Conservation (phyloP, 2,329 filamentous ascomycete genomes). For the Pleoardoris graminearum region DNA sequence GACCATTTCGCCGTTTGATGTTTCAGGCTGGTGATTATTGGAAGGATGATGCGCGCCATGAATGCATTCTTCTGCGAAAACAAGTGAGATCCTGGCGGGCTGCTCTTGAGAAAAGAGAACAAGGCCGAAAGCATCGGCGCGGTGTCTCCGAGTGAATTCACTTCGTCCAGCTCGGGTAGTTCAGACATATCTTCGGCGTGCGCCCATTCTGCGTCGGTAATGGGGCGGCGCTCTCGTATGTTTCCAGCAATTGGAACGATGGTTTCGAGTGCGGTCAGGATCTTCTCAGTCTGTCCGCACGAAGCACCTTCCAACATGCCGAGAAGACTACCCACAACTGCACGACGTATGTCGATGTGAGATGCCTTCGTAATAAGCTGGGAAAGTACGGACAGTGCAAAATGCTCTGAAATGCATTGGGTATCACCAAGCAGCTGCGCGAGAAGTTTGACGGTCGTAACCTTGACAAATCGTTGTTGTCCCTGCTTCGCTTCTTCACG, state of each 20-base stretch:
- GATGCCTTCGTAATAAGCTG: slow-evolving; percentile 32
- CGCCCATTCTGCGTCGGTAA: slow-evolving; percentile 39
- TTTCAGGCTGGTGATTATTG: slow-evolving; percentile 17
- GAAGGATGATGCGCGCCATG: slow-evolving; percentile 27
- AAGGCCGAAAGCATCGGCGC: slow-evolving; percentile 15
- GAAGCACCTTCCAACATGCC: slow-evolving; percentile 23
- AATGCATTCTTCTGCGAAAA: slow-evolving; percentile 9
- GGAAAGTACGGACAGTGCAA: slow-evolving; percentile 36
- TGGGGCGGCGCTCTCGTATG: slow-evolving; percentile 39
- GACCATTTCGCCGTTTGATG: slow-evolving; percentile 27
- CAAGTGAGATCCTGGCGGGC: background rate
- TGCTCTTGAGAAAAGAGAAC: slow-evolving; percentile 8
- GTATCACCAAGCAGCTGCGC: slow-evolving; percentile 44
- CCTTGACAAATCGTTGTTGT: slow-evolving; percentile 35
- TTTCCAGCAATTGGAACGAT: slow-evolving; percentile 40
- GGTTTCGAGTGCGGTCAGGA: slow-evolving; percentile 30
- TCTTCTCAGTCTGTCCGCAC: slow-evolving; percentile 11
- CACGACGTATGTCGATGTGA: slow-evolving; percentile 46
- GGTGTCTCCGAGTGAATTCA: background rate
- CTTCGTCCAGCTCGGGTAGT: slow-evolving; percentile 14
- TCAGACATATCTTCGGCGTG: slow-evolving; percentile 19
- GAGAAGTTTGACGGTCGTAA: slow-evolving; percentile 50
- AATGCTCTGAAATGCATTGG: slow-evolving; percentile 36
- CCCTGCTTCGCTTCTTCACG: background rate
- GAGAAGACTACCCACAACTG: slow-evolving; percentile 41